phyloP scores from a whole-genome alignment of 495 filamentous ascomycete genomes.

The Alectoria sarmentosa region DNA sequence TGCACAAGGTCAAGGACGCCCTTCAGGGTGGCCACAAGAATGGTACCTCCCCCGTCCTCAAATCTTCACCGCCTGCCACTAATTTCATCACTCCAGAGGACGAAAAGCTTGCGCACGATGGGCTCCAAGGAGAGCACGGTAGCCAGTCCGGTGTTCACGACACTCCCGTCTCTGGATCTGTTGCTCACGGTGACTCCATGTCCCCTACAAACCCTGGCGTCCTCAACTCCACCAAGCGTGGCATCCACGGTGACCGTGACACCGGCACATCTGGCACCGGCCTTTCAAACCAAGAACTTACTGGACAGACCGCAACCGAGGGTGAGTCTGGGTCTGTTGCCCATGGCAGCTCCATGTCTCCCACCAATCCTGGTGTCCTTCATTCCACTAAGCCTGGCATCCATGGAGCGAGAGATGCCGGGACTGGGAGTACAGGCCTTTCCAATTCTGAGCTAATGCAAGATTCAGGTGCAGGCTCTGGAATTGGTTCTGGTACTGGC shows the following conservation, averaged over 20 bases:
- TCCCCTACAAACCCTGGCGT: constrained; percentile 19
- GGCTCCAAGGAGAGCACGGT: constrained; percentile 26
- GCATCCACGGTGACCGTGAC: constrained; percentile 30
- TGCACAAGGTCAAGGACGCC: constrained; percentile 71
- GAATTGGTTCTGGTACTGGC: constrained; percentile 10
- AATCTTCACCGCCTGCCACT: background rate
- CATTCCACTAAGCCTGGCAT: constrained; percentile 24
- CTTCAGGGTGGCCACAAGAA: constrained; percentile 41
- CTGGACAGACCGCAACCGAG: constrained; percentile 24
- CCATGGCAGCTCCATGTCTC: constrained; percentile 17
- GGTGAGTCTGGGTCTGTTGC: constrained; percentile 21
- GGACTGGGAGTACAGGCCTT: constrained; percentile 20
- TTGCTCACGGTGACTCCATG: constrained; percentile 26
- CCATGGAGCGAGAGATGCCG: constrained; percentile 32
- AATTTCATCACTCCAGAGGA: background rate
- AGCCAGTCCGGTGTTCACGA: constrained; percentile 25
- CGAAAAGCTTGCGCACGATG: background rate
- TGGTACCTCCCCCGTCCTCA: background rate
- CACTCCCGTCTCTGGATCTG: constrained; percentile 15
- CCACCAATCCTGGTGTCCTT: constrained; percentile 17
- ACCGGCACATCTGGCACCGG: constrained; percentile 29
- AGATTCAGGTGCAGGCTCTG: constrained; percentile 10
- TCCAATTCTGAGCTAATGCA: constrained; percentile 11
- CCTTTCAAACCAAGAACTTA: constrained; percentile 11
- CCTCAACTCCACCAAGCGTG: constrained; percentile 27